phyloP scores from a whole-genome alignment of 2,329 filamentous ascomycete species.

The Bipolaris zeicola region DNA sequence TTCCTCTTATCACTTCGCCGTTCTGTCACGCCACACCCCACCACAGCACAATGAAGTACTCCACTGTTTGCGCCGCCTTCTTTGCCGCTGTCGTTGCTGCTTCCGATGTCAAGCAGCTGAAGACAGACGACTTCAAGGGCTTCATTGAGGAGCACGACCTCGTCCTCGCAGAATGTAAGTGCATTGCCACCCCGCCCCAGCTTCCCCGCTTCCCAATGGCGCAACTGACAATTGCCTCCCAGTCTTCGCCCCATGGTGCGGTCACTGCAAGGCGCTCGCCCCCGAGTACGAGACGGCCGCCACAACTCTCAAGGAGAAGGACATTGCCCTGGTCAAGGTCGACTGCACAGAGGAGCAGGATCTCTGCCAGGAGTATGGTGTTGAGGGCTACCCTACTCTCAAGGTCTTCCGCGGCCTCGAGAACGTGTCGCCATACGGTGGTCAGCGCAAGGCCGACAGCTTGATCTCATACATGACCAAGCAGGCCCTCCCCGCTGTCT shows the following conservation, averaged over 20 bases:
- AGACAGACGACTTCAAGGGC: conserved; percentile 81
- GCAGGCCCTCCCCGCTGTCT: conserved; percentile 93
- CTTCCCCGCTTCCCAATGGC: neutral
- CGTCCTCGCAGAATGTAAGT: conserved; percentile 90
- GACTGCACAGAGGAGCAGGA: conserved; percentile 96
- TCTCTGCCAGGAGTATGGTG: conserved; percentile 85
- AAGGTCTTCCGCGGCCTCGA: conserved; percentile 97
- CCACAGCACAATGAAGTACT: conserved; percentile 43
- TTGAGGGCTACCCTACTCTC: conserved; percentile 97
- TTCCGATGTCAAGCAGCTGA: conserved; percentile 85
- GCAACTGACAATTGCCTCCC: conserved; percentile 45
- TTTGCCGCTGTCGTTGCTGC: conserved; percentile 64
- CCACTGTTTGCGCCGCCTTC: conserved; percentile 48
- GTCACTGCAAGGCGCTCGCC: conserved; percentile 97
- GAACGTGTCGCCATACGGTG: conserved; percentile 79
- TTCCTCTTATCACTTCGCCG: conserved; percentile 10
- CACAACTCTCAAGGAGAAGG: conserved; percentile 83
- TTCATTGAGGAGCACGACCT: conserved; percentile 87
- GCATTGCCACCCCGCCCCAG: neutral
- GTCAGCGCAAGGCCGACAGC: conserved; percentile 83
- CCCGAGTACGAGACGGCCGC: conserved; percentile 90
- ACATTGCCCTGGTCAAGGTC: conserved; percentile 82
- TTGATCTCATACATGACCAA: conserved; percentile 94
- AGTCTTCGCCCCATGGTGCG: conserved; percentile 97
- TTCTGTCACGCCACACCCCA: conserved; percentile 4